Base-by-base conservation (phyloP, 495 filamentous ascomycete species). In the Talaromyces wortmannii region DNA sequence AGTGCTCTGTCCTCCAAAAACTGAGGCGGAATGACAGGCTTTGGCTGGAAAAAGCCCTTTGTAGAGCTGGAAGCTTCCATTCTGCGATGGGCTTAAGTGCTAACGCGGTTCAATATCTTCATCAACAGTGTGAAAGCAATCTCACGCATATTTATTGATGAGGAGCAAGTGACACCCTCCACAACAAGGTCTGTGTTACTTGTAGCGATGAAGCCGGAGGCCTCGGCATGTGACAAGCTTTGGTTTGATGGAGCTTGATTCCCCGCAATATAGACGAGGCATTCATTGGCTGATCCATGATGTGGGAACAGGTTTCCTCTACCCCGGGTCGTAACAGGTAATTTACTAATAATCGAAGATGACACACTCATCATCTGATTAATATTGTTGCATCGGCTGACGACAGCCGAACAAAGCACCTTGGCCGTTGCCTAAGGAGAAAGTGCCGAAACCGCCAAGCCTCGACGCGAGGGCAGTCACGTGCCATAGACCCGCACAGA, bases 31-130 rank as follows among this genome's bases (percentile, higher is more conserved):
- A 55, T 43, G 5, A 31, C 12, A 45, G 53, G 53, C n/a, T 55
- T 50, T 31, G 45, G 2, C 32, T 59, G 57, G 52, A 59, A 55
- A 42, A 59, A 59, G 29, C 57, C 57, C 36, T 45, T 48, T 31
- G 52, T 58, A 12, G 48, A 8, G 46, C 56, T 58, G 31, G 56
- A 55, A 23, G 56, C 50, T 36, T 55, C 46, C 53, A 55, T 54
- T 12, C 18, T 16, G 31, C 30, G 15, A 7, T 30, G 17, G 17
- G 30, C 23, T 45, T n/a, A 31, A 13, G 18, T 15, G 13, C 13
- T 40, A 10, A 13, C 36, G 36, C 8, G 13, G 13, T 8, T 13
- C 36, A 13, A 8, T 40, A 40, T 40, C 13, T 40, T 13, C 8
- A 40, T 40, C 2, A 5, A 40, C 2, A 5, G 13, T 5, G 5